phyloP scores from a whole-genome alignment of 495 filamentous ascomycete species.

The Parmelia sp. region DNA sequence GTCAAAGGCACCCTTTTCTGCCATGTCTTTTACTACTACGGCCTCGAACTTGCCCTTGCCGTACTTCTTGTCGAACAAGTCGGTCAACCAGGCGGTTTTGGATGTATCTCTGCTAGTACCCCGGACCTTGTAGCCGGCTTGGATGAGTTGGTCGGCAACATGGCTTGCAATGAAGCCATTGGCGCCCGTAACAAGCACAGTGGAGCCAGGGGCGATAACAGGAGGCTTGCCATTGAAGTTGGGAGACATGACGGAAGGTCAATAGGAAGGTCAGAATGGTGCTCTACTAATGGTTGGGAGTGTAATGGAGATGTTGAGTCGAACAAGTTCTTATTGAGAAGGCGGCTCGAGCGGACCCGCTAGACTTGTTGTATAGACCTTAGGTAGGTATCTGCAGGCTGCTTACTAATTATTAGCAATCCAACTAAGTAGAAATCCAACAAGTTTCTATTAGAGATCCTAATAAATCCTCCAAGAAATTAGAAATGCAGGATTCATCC shows the following conservation, averaged over 20 bases:
- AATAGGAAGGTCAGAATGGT: too few species aligned
- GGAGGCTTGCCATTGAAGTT: conserved; percentile 7
- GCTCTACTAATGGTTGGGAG: too few species aligned
- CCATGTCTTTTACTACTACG: conserved; percentile 37
- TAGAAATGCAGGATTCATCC: too few species aligned
- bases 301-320: too few species aligned
- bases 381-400: too few species aligned
- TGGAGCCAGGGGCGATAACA: conserved; percentile 9
- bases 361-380: too few species aligned
- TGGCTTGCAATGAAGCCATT: conserved; percentile 53
- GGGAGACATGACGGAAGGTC: not conserved
- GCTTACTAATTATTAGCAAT: too few species aligned
- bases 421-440: too few species aligned
- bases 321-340: too few species aligned
- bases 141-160: conserved; percentile 43
- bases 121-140: conserved; percentile 44
- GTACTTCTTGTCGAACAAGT: conserved; percentile 37
- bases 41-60: conserved; percentile 36
- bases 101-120: conserved; percentile 42
- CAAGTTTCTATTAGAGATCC: too few species aligned
- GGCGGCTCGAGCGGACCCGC: too few species aligned
- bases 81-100: conserved; percentile 40
- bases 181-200: conserved; percentile 49
- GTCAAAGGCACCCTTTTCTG: conserved; percentile 35
- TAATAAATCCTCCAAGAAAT: too few species aligned